These are phyloP conservation scores for Aspergillus nanangensis DNA, from an alignment of 495 filamentous ascomycete genomes.

Conservation along the genomic window DNA sequence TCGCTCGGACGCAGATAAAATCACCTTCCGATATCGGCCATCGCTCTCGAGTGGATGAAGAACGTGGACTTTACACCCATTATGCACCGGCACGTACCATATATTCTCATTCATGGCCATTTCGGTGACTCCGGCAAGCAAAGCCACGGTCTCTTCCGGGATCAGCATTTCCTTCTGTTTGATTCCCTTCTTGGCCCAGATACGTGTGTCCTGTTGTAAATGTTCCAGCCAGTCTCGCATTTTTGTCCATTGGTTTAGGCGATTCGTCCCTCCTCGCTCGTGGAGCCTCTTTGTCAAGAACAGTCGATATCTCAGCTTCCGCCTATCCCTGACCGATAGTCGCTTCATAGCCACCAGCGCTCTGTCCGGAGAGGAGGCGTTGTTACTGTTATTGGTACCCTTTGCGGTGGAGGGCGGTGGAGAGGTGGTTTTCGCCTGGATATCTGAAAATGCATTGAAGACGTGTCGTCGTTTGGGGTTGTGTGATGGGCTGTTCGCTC, in stretches of 20 bases:
- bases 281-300: conserved; percentile 9
- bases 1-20: conserved; percentile 30
- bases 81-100: conserved; percentile 28
- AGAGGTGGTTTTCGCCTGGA: neutral
- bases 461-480: neutral
- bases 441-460: conserved; percentile 3
- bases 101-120: conserved; percentile 33
- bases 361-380: neutral
- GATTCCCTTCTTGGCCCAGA: conserved; percentile 3
- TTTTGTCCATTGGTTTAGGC: conserved; percentile 18
- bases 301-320: conserved; percentile 26
- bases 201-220: conserved; percentile 13
- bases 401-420: neutral
- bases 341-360: neutral
- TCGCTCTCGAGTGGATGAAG: conserved; percentile 25
- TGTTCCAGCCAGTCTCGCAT: conserved; percentile 22
- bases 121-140: conserved; percentile 26
- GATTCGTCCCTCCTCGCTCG: neutral
- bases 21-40: conserved; percentile 28
- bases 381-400: neutral
- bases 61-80: conserved; percentile 39
- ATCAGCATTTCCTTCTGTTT: conserved; percentile 29
- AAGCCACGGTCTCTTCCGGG: conserved; percentile 36
- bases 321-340: conserved; percentile 20
- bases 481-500: neutral